Base-by-base conservation (phyloP, 73 alveolate genomes). In the Symbiodinium pilosum region DNA sequence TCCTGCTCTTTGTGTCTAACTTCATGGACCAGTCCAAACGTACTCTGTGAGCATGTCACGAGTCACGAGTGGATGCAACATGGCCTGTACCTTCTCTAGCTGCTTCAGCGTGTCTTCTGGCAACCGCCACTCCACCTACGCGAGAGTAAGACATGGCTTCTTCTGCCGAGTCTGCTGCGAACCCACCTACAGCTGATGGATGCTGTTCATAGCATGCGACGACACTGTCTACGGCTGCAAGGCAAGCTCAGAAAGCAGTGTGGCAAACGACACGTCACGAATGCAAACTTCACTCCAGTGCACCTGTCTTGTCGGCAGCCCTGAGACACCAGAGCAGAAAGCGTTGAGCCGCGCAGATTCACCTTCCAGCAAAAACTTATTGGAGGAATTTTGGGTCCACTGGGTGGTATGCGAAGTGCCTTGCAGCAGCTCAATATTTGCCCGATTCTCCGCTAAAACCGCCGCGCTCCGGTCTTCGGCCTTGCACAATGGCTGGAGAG, bases 91-190 rank as follows among this genome's bases (percentile, higher is more conserved):
- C 94, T 68, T 87, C 59, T 87, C 94, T 42, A 87, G 84, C 44
- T 87, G 94, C 47, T 87, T 52, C 14, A 87, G 40, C 59, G 94
- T 87, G 40, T 87, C 94, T 47, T 87, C 84, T 4, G 21, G 56
- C 64, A 87, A 41, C 43, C 94, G 77, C 93, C 93, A 86, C 56
- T 86, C 93, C 83, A 86, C 93, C 52, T 86, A 52, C n/a, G n/a
- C n/a, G n/a, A n/a, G n/a, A n/a, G n/a, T n/a, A n/a, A n/a, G n/a
- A n/a, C n/a, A n/a, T n/a, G n/a, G n/a, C n/a, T n/a, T n/a, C n/a
- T n/a, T n/a, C n/a, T n/a, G n/a, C n/a, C n/a, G n/a, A n/a, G n/a
- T n/a, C n/a, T n/a, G n/a, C n/a, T n/a, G n/a, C n/a, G n/a, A n/a
- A n/a, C n/a, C n/a, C n/a, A n/a, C 32, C 24, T 34, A 8, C 30